Evolutionary conservation across 2,329 filamentous ascomycete genomes (phyloP), one percentile per base, ranked within the genome.

Genomic region (Zalaria obscura): DNA sequence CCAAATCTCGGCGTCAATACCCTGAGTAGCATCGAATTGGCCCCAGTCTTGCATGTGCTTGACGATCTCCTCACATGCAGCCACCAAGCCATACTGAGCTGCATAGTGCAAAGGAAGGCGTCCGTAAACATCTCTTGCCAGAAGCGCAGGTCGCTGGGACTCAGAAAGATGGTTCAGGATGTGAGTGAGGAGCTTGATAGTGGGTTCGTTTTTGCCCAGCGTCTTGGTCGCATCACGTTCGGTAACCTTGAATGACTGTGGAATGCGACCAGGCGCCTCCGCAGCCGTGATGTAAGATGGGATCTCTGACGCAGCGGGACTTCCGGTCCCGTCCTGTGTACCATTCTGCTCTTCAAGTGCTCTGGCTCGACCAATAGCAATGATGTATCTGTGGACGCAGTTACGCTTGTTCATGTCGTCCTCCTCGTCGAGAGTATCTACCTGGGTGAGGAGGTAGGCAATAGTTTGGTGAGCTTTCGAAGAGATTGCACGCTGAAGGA

Each of bases 351-450:
- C 46, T 31, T 69, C 68, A 5, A 71, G 70, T 9, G 73, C 69
- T 50, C 78, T 74, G 8, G 80, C 78, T 38, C 89, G 78, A 11
- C 89, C 88, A 51, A 95, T 93, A 18, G 88, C 80, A 45, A 96
- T 93, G 35, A 98, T 82, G 2, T 96, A 69, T 5, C 91, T 80
- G 58, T 98, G 91, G 38, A 98, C 76, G 57, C 86, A 91, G 57
- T 95, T 98, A 8, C 91, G 80, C 52, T 82, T 80, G 62, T 96
- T 94, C 56, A 98, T 86, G 55, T 96, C 91, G 50, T 93, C 84
- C 2, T 83, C 75, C 55, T 94, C 88, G 39, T 93, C 79, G 2
- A 96, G 70, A 1, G 75, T 78, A 36, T 77, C 72, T 40, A 91
- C 70, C 35, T 78, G 72, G 7, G 68, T 64, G 2, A 98, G 61